A percentile compares a stretch with the other conserved stretches of the same genome.
These are phyloP conservation scores for Casaregolazyma lundiana DNA, from an alignment of 1,139 yeast species.

Conservation along the genomic window DNA sequence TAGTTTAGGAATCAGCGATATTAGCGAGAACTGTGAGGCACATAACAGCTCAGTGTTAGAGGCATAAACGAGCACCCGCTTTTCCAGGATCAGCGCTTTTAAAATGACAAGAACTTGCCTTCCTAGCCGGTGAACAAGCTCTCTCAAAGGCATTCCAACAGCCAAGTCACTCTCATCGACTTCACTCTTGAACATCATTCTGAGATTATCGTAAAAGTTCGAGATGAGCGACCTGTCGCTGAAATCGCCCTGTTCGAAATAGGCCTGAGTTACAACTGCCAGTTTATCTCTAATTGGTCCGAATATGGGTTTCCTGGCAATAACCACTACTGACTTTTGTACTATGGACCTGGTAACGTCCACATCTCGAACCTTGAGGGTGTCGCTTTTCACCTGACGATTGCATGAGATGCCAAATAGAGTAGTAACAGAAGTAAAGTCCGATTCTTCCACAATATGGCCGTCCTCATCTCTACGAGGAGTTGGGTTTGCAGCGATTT, in stretches of 20 bases:
- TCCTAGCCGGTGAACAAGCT: conserved; percentile 56
- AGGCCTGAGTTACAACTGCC: conserved; percentile 83
- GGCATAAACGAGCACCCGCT: conserved; percentile 62
- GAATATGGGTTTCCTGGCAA: conserved; percentile 80
- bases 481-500: conserved; percentile 45
- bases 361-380: conserved; percentile 51
- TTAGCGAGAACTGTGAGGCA: conserved; percentile 58
- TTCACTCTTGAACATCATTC: conserved; percentile 39
- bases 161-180: conserved; percentile 55
- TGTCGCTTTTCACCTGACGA: conserved; percentile 67
- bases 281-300: conserved; percentile 81
- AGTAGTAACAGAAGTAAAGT: conserved; percentile 55
- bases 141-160: conserved; percentile 70
- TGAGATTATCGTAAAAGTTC: conserved; percentile 68
- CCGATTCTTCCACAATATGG: conserved; percentile 28
- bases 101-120: conserved; percentile 61
- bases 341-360: conserved; percentile 85
- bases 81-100: conserved; percentile 75
- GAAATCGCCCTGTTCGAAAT: conserved; percentile 76
- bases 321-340: conserved; percentile 88
- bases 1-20: conserved; percentile 73
- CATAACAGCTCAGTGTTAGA: conserved; percentile 78
- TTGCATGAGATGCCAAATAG: conserved; percentile 93
- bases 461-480: conserved; percentile 33
- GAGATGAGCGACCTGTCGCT: conserved; percentile 63